A percentile compares a stretch with the other conserved stretches of the same genome.
Conservation (phyloP, 208 protist genomes). For the Polymyxa betae region DNA sequence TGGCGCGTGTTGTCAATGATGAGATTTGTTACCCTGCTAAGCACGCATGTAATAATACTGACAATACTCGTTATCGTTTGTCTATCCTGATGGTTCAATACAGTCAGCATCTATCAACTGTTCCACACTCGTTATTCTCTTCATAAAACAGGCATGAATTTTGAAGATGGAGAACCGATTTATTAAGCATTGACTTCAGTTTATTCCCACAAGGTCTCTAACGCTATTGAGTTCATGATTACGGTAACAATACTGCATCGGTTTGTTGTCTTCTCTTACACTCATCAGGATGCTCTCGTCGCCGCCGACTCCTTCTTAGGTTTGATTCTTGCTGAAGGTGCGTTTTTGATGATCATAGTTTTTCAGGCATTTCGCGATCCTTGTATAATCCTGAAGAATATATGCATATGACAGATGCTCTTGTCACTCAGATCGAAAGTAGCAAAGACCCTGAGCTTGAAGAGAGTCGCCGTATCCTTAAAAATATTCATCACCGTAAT, state of each 20-base stretch:
- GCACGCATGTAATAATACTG: conserved; percentile 23
- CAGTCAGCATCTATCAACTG: conserved; percentile 51
- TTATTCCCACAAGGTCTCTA: conserved; percentile 4
- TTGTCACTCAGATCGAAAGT: background rate
- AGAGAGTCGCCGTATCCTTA: conserved; percentile 24
- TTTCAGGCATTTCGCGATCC: background rate
- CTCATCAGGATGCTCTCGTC: background rate
- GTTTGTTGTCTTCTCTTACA: background rate
- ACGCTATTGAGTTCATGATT: conserved; percentile 44
- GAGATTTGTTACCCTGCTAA: conserved; percentile 47
- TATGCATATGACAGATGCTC: conserved; percentile 14
- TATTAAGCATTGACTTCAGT: background rate
- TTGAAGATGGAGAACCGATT: background rate
- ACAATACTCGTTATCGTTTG: background rate
- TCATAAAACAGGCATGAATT: conserved; percentile 37
- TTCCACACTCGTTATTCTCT: conserved; percentile 44
- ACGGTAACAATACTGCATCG: background rate
- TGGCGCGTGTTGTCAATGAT: conserved; percentile 30
- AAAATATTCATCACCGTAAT: background rate
- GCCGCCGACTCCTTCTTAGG: background rate
- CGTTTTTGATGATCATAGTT: background rate
- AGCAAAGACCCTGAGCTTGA: background rate
- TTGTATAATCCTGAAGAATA: background rate
- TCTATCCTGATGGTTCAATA: background rate
- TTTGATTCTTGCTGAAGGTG: background rate